Base-by-base conservation (phyloP, 2,329 filamentous ascomycete genomes). In the Gaeumannomyces tritici region DNA sequence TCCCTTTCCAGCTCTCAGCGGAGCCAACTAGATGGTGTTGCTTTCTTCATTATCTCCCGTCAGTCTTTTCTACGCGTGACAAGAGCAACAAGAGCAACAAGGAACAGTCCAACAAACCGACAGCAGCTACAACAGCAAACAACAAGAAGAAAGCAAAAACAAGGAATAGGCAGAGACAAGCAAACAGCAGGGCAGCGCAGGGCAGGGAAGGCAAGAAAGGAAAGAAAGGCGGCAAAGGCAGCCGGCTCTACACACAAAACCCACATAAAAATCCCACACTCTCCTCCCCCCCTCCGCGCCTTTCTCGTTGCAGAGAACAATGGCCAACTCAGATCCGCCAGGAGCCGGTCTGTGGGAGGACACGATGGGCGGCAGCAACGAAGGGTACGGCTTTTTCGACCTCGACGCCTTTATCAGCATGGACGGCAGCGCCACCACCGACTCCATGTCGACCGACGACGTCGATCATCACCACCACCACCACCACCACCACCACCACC, bases 401-500 rank as follows among this genome's bases (percentile, higher is more conserved):
- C 68, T 70, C 67, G 69, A 69, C 42, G 64, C 70, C 60, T 71
- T 64, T 63, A 64, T 70, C 51, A 63, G 67, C 56, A 65, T 70
- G 24, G 68, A 69, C 61, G 67, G 58, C 11, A 47, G 51, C 31
- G 54, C 21, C 29, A 59, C 62, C 27, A 65, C 67, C 24, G 59
- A 64, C 60, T 63, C 65, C 54, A 62, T 63, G 42, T 57, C 57
- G 47, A 54, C 31, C 13, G 57, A 60, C 59, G 60, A 61, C 18
- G 62, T 59, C 35, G 65, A 62, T 29, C n/a, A n/a, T n/a, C n/a
- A n/a, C n/a, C n/a, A n/a, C n/a, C n/a, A n/a, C n/a, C n/a, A n/a
- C n/a, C n/a, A n/a, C n/a, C n/a, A n/a, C n/a, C n/a, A n/a, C n/a
- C n/a, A n/a, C n/a, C n/a, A n/a, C n/a, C 60, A 57, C 54, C 59